Evolutionary conservation across 2,329 filamentous ascomycete species (phyloP), one percentile per base, ranked within the genome.

Genomic region (Fusarium goolgardi): DNA sequence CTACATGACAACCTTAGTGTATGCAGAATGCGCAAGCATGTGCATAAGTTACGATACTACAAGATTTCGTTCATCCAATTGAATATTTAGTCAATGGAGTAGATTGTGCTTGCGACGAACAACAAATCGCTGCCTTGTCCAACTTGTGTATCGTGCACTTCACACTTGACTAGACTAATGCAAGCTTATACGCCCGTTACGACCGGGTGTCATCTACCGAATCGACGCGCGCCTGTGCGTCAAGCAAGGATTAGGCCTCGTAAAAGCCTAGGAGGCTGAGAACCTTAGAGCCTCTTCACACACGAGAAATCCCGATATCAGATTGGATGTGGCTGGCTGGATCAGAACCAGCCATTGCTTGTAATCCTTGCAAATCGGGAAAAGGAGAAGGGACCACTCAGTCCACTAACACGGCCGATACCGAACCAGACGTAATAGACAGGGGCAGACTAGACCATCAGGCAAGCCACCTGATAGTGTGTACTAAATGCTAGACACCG

Each of bases 321-420:
- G 39, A 63, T 63, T 59, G 20, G 45, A 54, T 31, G 46, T 55
- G 65, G 66, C 62, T 70, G 58, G 67, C 56, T 53, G 55, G 39
- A 45, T 47, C 39, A 52, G 41, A 51, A 45, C 53, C 63, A 54
- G 55, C 47, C 40, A 32, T 44, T 58, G 44, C 49, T 57, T 47
- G 18, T 47, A 43, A 60, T 55, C 65, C 56, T 52, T 62, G 59
- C 32, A 62, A 52, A 60, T 69, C 65, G 52, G 45, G 59, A 57
- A 65, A 64, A 45, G 35, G 27, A 35, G 44, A 52, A 34, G 46
- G 50, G 31, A 25, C 52, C 57, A 58, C 65, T 69, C 65, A 67
- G 67, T 37, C 66, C 62, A 69, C 62, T 69, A 69, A 63, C 46
- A 57, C 66, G 66, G 66, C 66, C 66, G 57, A 46, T 69, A 66